phyloP scores from a whole-genome alignment of 2,329 filamentous ascomycete species.

The Acrodontium crateriforme region DNA sequence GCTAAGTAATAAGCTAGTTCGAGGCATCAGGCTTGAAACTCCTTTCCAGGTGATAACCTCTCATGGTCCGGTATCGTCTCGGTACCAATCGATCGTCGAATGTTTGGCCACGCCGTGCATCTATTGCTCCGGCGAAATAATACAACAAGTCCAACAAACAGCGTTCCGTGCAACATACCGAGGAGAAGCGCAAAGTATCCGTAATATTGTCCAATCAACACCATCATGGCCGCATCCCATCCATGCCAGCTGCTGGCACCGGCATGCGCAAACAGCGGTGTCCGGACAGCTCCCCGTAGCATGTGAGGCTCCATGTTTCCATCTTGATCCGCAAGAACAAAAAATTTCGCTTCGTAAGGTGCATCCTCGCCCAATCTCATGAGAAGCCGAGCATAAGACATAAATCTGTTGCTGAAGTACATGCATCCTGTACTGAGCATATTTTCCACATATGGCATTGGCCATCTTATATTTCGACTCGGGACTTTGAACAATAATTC shows the following conservation, averaged over 20 bases:
- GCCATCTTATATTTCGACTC: slow-evolving; percentile 11
- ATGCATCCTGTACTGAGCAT: slow-evolving; percentile 20
- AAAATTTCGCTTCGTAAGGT: slow-evolving; percentile 9
- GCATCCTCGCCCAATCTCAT: neutral
- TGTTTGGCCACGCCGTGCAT: no score
- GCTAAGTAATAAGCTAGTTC: no score
- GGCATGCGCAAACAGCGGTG: slow-evolving; percentile 16
- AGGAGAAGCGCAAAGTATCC: slow-evolving; percentile 5
- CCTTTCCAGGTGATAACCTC: no score
- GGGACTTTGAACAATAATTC: slow-evolving; percentile 9
- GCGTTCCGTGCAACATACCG: neutral
- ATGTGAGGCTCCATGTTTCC: slow-evolving; percentile 14
- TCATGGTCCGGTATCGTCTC: no score
- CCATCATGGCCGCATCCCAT: slow-evolving; percentile 14
- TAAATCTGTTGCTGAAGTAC: slow-evolving; percentile 17
- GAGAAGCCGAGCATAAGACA: slow-evolving; percentile 9
- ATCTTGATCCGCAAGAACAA: slow-evolving; percentile 13
- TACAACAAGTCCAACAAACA: no score
- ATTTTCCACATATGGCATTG: slow-evolving; percentile 17
- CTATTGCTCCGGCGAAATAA: neutral
- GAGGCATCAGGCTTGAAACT: no score
- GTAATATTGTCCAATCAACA: slow-evolving; percentile 13
- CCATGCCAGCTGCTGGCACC: slow-evolving; percentile 18
- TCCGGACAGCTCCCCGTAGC: slow-evolving; percentile 14
- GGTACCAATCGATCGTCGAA: no score